A percentile compares a stretch with the other conserved stretches of the same genome.
Evolutionary conservation across 1,284 basidiomycete genomes (phyloP).

Genomic region (Sanghuangporus sanghuang): DNA sequence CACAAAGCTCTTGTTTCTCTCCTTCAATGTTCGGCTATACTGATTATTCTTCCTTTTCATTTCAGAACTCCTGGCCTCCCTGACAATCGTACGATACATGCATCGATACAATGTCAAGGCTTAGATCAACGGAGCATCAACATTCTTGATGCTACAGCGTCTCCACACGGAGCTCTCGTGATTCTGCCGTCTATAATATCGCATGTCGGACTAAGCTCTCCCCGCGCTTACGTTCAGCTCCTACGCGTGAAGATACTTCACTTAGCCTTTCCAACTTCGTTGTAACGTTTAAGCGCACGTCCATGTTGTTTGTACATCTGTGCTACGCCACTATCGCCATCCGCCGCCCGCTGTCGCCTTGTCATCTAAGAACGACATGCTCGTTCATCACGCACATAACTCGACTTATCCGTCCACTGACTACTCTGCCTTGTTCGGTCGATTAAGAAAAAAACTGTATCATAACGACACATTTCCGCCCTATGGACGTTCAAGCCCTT

Average conservation of each 20-base stretch:
- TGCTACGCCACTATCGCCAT: not conserved
- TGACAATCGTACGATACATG: constrained; percentile 61
- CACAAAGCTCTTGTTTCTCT: constrained; percentile 1
- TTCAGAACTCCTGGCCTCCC: constrained; percentile 53
- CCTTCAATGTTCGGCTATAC: not conserved
- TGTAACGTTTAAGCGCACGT: not conserved
- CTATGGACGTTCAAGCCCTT: not conserved
- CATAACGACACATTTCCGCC: not conserved
- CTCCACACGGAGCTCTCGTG: not conserved
- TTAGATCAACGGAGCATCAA: not conserved
- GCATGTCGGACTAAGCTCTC: not conserved
- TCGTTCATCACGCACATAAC: not conserved
- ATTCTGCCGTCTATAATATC: not conserved
- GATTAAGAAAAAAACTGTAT: not conserved
- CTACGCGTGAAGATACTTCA: not conserved
- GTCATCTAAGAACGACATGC: not conserved
- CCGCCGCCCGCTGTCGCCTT: not conserved
- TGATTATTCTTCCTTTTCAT: constrained; percentile 2
- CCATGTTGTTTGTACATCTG: not conserved
- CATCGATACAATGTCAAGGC: constrained; percentile 9
- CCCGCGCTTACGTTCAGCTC: not conserved
- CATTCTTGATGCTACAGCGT: not conserved
- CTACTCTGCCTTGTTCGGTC: not conserved
- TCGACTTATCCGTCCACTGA: not conserved
- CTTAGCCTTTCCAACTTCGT: not conserved